Percentiles rank a stretch among this genome's conserved stretches.
Evolutionary conservation across 1,284 basidiomycete species (phyloP).

Genomic region (Ustilago hordei): DNA sequence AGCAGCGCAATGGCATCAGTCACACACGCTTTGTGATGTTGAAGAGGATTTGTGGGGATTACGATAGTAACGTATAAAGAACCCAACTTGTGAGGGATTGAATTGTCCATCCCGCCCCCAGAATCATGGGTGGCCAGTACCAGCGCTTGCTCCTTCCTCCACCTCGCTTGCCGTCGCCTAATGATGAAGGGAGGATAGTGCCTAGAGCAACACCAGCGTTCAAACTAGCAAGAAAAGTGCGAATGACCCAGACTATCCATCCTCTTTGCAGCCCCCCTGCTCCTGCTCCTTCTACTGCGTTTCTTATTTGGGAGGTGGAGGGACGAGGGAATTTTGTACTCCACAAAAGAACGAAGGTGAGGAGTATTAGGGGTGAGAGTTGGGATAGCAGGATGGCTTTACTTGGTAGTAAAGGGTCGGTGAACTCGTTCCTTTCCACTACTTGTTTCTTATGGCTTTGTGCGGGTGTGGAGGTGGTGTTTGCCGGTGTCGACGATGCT

Average conservation of each 20-base stretch:
- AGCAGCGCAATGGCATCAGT: neutral
- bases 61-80: slow-evolving; percentile 6
- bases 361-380: slow-evolving; percentile 84
- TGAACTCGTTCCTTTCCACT: neutral
- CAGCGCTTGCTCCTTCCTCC: slow-evolving; percentile 2
- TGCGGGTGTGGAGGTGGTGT: too few species aligned
- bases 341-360: slow-evolving; percentile 87
- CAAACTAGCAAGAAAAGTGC: slow-evolving; percentile 62
- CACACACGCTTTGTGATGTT: neutral
- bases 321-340: slow-evolving; percentile 70
- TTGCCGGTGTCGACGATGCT: neutral
- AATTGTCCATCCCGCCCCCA: slow-evolving; percentile 80
- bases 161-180: too few species aligned
- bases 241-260: slow-evolving; percentile 68
- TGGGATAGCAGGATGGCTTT: slow-evolving; percentile 87
- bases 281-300: neutral
- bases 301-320: neutral
- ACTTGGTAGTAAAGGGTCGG: slow-evolving; percentile 74
- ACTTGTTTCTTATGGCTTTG: neutral
- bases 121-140: slow-evolving; percentile 75
- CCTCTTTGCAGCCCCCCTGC: neutral
- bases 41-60: neutral
- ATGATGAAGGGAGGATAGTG: slow-evolving; percentile 12
- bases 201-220: slow-evolving; percentile 44
- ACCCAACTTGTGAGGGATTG: slow-evolving; percentile 17